These are phyloP conservation scores for Rhodotorula paludigena DNA, from an alignment of 768 basidiomycete genomes.

Conservation along the genomic window DNA sequence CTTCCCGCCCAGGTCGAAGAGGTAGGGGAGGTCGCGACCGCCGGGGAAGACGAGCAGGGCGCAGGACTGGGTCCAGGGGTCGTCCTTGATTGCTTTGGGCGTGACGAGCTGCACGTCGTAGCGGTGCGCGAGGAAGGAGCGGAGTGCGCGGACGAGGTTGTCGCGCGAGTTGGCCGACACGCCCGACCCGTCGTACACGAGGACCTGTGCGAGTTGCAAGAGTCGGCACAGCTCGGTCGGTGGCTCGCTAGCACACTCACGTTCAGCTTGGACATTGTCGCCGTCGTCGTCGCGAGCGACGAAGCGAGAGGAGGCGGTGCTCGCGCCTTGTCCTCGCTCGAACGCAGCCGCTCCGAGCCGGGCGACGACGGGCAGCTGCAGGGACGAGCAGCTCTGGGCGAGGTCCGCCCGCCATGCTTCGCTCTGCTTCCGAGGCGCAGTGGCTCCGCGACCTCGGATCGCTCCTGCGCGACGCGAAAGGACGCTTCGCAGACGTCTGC, in stretches of 20 bases:
- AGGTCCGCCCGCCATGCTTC: not conserved
- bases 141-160: constrained; percentile 54
- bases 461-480: constrained; percentile 72
- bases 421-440: constrained; percentile 41
- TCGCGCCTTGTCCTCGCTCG: not conserved
- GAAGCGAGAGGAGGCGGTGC: constrained; percentile 1
- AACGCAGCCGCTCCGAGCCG: too few relatives aligned
- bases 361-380: not conserved
- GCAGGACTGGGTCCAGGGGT: constrained; percentile 73
- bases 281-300: too few relatives aligned
- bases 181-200: constrained; percentile 65
- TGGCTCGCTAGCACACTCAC: constrained; percentile 4
- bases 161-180: constrained; percentile 53
- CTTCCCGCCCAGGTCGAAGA: constrained; percentile 46
- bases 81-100: constrained; percentile 56
- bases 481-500: constrained; percentile 88
- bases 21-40: constrained; percentile 52
- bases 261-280: constrained; percentile 26
- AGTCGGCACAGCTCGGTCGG: too few relatives aligned
- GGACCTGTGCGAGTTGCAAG: constrained; percentile 49
- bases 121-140: constrained; percentile 60
- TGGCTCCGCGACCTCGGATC: constrained; percentile 78
- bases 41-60: constrained; percentile 75
- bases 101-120: constrained; percentile 73
- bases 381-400: not conserved